A percentile compares a stretch with the other conserved stretches of the same genome.
These are phyloP conservation scores for Sabuloglossum arenarium DNA, from an alignment of 495 filamentous ascomycete genomes.

Conservation along the genomic window DNA sequence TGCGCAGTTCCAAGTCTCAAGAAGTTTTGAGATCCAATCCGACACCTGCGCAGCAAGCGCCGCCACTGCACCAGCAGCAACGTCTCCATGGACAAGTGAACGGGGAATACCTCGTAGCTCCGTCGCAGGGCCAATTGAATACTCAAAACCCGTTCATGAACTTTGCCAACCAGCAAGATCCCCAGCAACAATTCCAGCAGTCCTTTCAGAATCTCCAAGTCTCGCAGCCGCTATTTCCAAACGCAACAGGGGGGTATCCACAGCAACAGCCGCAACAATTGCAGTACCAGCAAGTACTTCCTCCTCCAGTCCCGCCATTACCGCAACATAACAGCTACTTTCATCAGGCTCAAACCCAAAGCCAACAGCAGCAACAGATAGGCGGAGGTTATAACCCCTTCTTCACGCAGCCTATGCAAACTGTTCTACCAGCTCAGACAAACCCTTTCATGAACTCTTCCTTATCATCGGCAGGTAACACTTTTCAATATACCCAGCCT, in stretches of 20 bases:
- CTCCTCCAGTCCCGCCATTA: conserved; percentile 35
- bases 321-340: conserved; percentile 26
- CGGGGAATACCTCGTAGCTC: not conserved
- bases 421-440: not conserved
- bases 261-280: conserved; percentile 19
- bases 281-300: conserved; percentile 33
- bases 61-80: not conserved
- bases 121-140: not conserved
- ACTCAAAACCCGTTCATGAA: conserved; percentile 2
- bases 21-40: not conserved
- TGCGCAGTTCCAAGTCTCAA: not conserved
- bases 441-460: not conserved
- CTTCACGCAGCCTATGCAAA: not conserved
- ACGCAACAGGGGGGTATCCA: conserved; percentile 62
- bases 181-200: conserved; percentile 30
- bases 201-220: conserved; percentile 58
- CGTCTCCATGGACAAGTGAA: not conserved
- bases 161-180: conserved; percentile 6
- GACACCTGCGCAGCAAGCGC: not conserved
- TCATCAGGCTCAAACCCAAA: conserved; percentile 13
- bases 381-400: not conserved
- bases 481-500: conserved; percentile 21
- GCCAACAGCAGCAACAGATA: conserved; percentile 18
- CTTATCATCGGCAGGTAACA: not conserved
- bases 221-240: conserved; percentile 54